Evolutionary conservation across 257 asterid genomes (phyloP), one percentile per base, ranked within the genome.

Genomic region (Asclepias syriaca): DNA sequence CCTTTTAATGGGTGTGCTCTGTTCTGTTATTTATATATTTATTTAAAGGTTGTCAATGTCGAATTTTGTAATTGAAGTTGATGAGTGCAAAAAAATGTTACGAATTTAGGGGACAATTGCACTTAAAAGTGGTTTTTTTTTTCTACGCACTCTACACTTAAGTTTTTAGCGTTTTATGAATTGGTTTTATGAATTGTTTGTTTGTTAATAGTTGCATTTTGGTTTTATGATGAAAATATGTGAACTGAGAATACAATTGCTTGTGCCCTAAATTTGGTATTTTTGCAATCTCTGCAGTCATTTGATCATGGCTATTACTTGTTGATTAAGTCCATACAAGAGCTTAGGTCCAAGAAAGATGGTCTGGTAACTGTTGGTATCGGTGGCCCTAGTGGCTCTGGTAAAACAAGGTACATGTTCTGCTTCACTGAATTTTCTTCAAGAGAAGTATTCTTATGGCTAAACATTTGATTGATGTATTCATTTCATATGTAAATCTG

Each of bases 331-430:
- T 92, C 99, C 69, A 82, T 92, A 73, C 98, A 95, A 90, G 98
- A 95, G 72, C 94, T 95, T 60, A 89, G 99, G 71, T 86, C 96
- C 48, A 95, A 95, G 90, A 95, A 92, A 79, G 94, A 84, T 15
- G 95, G 96, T 61, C 76, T 88, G 71, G 98, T 95, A 70, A 92
- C 95, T 50, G 89, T 95, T 72, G 99, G 98, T 21, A 88, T 95
- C 45, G 99, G 99, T 74, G 99, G 99, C 69, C 99, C 99, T 54
- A 88, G 95, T 78, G 99, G 99, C 61, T 95, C 99, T 22, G 99
- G 99, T 46, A 95, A 95, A 85, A 80, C 99, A 19, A 95, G 99
- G 99, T 92, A 65, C 18, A 48, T 74, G 15, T 76, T 71, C 70
- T 29, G 40, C 46, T 51, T 74, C 50, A 43, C 74, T 57, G 27